A percentile compares a stretch with the other conserved stretches of the same genome.
These are phyloP conservation scores for Rehmannia glutinosa DNA, from an alignment of 257 asterid genomes.

Conservation along the genomic window DNA sequence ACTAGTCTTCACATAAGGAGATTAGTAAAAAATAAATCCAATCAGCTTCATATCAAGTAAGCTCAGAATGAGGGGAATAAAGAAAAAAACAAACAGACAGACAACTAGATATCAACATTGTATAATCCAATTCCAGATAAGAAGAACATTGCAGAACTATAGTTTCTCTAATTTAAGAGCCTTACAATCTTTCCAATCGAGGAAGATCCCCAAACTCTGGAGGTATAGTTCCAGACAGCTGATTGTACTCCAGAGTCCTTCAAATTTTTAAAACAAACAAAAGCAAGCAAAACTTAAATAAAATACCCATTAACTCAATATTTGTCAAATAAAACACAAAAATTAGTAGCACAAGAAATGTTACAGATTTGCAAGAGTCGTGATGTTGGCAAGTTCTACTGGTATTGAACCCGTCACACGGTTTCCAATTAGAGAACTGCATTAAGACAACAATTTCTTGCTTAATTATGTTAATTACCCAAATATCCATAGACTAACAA, in stretches of 20 bases:
- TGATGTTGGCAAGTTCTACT: slow-evolving; percentile 50
- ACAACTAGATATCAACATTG: neutral
- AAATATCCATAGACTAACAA: neutral
- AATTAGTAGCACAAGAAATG: slow-evolving; percentile 3
- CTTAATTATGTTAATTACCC: neutral
- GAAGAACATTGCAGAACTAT: neutral
- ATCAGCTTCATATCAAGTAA: neutral
- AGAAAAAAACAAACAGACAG: neutral
- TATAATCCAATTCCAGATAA: neutral
- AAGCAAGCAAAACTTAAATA: neutral
- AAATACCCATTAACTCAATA: neutral
- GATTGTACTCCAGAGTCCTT: slow-evolving; percentile 60
- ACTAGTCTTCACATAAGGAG: slow-evolving; percentile 32
- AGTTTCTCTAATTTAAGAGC: neutral
- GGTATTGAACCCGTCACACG: slow-evolving; percentile 61
- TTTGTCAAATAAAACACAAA: neutral
- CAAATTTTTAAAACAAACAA: neutral
- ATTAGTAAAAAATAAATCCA: neutral
- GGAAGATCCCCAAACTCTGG: slow-evolving; percentile 59
- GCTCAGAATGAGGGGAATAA: neutral
- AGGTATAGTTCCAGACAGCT: slow-evolving; percentile 64
- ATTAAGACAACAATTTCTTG: neutral
- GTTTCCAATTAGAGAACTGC: slow-evolving; percentile 54
- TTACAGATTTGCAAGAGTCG: slow-evolving; percentile 56
- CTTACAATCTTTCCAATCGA: slow-evolving; percentile 46